Conservation (phyloP, 129 eudicot species). For the Arctium minus region DNA sequence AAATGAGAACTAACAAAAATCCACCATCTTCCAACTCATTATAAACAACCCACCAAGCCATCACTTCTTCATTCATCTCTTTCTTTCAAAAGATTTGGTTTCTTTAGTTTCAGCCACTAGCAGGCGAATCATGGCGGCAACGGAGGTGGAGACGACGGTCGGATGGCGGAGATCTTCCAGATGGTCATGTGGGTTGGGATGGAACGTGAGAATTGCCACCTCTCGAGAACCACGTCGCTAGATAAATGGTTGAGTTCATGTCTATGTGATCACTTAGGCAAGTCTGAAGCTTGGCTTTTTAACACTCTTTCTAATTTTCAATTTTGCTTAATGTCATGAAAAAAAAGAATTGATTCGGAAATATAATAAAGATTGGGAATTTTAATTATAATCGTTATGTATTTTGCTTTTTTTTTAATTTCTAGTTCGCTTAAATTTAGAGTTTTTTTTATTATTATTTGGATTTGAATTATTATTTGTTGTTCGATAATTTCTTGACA, state of each 20-base stretch:
- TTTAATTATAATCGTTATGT: background rate
- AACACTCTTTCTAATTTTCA: conserved; percentile 16
- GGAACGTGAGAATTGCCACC: conserved; percentile 28
- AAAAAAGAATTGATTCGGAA: conserved; percentile 12
- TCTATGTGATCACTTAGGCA: conserved; percentile 45
- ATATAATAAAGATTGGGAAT: conserved; percentile 19
- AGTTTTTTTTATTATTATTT: background rate
- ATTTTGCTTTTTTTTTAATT: background rate
- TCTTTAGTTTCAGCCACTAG: conserved; percentile 17
- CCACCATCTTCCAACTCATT: conserved; percentile 39
- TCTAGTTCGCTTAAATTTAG: no score
- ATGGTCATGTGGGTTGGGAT: conserved; percentile 5
- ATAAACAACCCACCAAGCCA: conserved; percentile 32
- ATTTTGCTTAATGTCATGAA: conserved; percentile 24
- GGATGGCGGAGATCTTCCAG: conserved; percentile 7
- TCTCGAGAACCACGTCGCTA: conserved; percentile 17
- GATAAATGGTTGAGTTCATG: conserved; percentile 22
- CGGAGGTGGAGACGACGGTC: background rate
- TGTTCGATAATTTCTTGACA: background rate
- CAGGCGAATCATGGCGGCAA: conserved; percentile 2
- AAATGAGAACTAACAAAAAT: conserved; percentile 28
- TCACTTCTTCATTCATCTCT: conserved; percentile 22
- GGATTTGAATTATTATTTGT: background rate
- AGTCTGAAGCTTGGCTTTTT: conserved; percentile 45
- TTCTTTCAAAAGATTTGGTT: conserved; percentile 13